phyloP scores from a whole-genome alignment of 2,329 filamentous ascomycete species.

The Cladophialophora psammophila region DNA sequence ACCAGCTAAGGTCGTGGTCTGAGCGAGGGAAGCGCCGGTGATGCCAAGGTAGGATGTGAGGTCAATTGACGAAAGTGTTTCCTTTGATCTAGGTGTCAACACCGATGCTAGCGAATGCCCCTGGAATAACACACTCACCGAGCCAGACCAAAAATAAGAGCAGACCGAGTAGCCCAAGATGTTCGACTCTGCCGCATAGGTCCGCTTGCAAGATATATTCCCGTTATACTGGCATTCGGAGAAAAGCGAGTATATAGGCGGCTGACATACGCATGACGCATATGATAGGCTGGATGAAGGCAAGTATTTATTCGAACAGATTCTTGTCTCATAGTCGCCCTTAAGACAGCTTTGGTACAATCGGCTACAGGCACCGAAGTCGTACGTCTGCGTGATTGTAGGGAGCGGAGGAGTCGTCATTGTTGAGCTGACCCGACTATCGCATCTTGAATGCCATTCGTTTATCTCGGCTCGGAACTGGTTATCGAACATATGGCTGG shows the following conservation, averaged over 20 bases:
- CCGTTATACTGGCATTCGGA: conserved; percentile 17
- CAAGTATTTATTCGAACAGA: neutral
- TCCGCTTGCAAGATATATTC: conserved; percentile 17
- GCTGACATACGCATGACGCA: conserved; percentile 9
- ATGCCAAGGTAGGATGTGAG: conserved; percentile 8
- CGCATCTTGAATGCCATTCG: neutral
- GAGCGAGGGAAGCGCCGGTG: neutral
- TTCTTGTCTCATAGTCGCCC: conserved; percentile 2
- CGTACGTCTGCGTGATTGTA: conserved; percentile 2
- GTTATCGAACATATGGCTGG: conserved; percentile 4
- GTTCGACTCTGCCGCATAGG: conserved; percentile 12
- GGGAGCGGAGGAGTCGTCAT: conserved; percentile 6
- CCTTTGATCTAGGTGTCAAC: neutral
- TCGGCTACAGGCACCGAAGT: conserved; percentile 4
- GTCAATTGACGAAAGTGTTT: conserved; percentile 5
- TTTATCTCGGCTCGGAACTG: neutral
- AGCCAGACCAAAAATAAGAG: conserved; percentile 18
- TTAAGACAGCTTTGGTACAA: conserved; percentile 3
- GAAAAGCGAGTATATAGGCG: conserved; percentile 13
- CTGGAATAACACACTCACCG: conserved; percentile 21
- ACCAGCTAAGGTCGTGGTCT: neutral
- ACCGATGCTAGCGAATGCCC: neutral
- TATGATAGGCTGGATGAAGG: conserved; percentile 9
- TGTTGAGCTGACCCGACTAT: neutral
- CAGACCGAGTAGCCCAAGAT: conserved; percentile 19